A percentile compares a stretch with the other conserved stretches of the same genome.
Evolutionary conservation across 345 rosid genomes (phyloP).

Genomic region (Salix viminalis): DNA sequence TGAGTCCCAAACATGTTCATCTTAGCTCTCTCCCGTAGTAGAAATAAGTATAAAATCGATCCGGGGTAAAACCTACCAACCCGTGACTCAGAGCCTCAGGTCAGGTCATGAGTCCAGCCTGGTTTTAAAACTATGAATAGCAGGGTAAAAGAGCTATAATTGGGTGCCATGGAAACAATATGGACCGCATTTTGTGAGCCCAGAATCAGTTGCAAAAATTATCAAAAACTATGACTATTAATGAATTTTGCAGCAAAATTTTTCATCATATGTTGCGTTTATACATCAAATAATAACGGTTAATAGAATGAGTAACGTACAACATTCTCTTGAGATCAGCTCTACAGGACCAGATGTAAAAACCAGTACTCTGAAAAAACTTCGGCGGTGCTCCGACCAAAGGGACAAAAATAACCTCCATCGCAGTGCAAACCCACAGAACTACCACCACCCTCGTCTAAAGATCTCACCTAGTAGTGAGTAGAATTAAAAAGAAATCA

Average conservation of each 20-base stretch:
- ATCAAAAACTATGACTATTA: conserved; percentile 3
- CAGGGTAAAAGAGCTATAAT: no score
- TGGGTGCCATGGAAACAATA: not conserved
- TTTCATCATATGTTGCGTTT: conserved; percentile 39
- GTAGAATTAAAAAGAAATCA: conserved; percentile 14
- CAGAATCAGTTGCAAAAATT: conserved; percentile 9
- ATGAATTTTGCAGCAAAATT: conserved; percentile 40
- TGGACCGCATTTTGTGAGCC: not conserved
- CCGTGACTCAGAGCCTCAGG: no score
- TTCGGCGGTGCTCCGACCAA: conserved; percentile 11
- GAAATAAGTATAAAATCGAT: no score
- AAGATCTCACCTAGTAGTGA: conserved; percentile 22
- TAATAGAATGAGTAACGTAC: conserved; percentile 31
- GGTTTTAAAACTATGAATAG: no score
- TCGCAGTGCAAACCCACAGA: conserved; percentile 17
- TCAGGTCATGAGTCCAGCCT: no score
- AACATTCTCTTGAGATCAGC: conserved; percentile 35
- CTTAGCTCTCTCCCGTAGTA: no score
- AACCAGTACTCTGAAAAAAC: conserved; percentile 15
- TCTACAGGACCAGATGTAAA: conserved; percentile 18
- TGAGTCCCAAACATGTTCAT: no score
- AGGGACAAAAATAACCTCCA: conserved; percentile 6
- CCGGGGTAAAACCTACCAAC: no score
- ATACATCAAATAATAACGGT: conserved; percentile 35
- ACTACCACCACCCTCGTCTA: conserved; percentile 18